Percentiles rank a stretch among this genome's conserved stretches.
phyloP scores from a whole-genome alignment of 768 basidiomycete species.

The Mycena vitilis region DNA sequence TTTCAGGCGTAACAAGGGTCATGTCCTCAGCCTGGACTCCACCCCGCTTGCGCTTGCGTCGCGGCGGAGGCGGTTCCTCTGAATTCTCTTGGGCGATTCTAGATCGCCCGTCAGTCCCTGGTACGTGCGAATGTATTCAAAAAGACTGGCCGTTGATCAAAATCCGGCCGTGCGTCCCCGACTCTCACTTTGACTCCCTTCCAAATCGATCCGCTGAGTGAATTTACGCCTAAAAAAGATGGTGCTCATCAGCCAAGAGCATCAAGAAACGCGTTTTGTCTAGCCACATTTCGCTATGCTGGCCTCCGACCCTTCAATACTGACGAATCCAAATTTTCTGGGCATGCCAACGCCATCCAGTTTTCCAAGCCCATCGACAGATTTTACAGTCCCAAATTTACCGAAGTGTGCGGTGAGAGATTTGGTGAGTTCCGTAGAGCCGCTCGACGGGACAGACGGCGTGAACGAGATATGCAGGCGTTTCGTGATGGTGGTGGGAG shows the following conservation, averaged over 20 bases:
- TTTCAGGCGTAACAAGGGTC: constrained; percentile 70
- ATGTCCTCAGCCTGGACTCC: constrained; percentile 70
- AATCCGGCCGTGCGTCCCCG: constrained; percentile 87
- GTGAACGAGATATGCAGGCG: constrained; percentile 68
- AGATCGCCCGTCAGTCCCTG: background rate
- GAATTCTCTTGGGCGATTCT: constrained; percentile 26
- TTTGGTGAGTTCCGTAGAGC: constrained; percentile 41
- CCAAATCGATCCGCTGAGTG: constrained; percentile 86
- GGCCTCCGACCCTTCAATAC: constrained; percentile 70
- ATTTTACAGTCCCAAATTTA: constrained; percentile 74
- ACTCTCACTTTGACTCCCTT: constrained; percentile 88
- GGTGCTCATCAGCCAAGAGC: background rate
- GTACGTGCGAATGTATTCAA: background rate
- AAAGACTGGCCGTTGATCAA: constrained; percentile 63
- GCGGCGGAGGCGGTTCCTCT: constrained; percentile 47
- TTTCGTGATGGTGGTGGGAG: constrained; percentile 45
- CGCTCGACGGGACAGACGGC: constrained; percentile 55
- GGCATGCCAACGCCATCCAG: constrained; percentile 74
- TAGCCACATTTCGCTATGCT: constrained; percentile 75
- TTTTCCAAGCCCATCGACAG: constrained; percentile 76
- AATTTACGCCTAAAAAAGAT: constrained; percentile 68
- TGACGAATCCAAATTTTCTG: constrained; percentile 79
- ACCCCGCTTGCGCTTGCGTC: constrained; percentile 56
- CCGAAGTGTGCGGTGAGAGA: constrained; percentile 65
- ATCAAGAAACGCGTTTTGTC: background rate